These are phyloP conservation scores for Paecilomyces sp. DNA, from an alignment of 2,329 filamentous ascomycete species.

Conservation along the genomic window DNA sequence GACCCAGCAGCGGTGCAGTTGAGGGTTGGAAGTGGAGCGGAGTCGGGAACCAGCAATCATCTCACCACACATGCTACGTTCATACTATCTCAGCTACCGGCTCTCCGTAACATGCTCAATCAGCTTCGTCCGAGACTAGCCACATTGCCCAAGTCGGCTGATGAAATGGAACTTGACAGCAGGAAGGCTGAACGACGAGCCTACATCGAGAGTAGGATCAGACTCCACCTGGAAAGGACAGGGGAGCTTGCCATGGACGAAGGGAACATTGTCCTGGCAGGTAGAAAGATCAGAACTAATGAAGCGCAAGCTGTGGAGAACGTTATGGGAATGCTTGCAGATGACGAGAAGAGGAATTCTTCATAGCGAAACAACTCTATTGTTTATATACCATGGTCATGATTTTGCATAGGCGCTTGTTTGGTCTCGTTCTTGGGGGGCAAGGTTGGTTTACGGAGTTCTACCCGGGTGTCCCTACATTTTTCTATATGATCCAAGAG, in stretches of 20 bases:
- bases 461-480: background rate
- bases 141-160: slow-evolving; percentile 29
- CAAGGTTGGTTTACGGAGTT: background rate
- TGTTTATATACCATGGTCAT: background rate
- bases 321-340: slow-evolving; percentile 29
- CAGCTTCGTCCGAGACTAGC: slow-evolving; percentile 60
- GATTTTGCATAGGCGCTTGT: background rate
- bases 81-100: slow-evolving; percentile 73
- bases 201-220: slow-evolving; percentile 77
- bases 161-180: slow-evolving; percentile 36
- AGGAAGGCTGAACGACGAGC: slow-evolving; percentile 66
- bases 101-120: slow-evolving; percentile 64
- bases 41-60: slow-evolving; percentile 13
- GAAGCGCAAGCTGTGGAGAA: slow-evolving; percentile 37
- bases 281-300: slow-evolving; percentile 31
- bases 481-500: background rate
- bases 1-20: slow-evolving; percentile 40
- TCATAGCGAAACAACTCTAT: background rate
- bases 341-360: slow-evolving; percentile 10
- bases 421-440: background rate
- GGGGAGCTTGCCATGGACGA: slow-evolving; percentile 31
- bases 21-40: slow-evolving; percentile 33
- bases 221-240: slow-evolving; percentile 62
- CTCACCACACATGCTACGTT: slow-evolving; percentile 53
- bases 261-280: slow-evolving; percentile 26